Evolutionary conservation across 768 basidiomycete species (phyloP), one percentile per base, ranked within the genome.

Genomic region (Phylloporus sp.): DNA sequence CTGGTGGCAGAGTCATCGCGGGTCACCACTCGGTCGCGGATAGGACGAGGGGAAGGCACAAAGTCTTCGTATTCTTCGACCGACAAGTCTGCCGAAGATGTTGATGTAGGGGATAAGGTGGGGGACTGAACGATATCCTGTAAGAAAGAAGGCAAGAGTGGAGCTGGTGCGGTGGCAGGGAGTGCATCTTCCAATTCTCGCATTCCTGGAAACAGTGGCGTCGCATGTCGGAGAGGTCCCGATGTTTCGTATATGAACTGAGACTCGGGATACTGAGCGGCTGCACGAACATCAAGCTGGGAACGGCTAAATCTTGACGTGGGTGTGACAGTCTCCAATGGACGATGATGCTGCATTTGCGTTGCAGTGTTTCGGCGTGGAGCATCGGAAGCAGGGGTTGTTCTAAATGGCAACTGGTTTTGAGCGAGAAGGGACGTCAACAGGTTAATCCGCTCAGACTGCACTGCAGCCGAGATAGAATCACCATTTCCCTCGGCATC

Each of bases 401-500:
- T 43, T 35, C 61, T 50, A 8, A 61, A 59, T 47, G 68, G 61
- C 23, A 65, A 53, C 56, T 82, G 78, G 16, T 78, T 78, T 61
- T 82, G 81, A 2, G 81, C 70, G 46, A 91, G 80, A 38, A 90
- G 84, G 45, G 84, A 81, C 2, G 88, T 86, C 45, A 92, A 77
- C 18, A 91, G 75, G 23, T 85, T 84, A 57, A 92, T 90, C 48
- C 90, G 82, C 63, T 91, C 90, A 15, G 87, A 84, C 68, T 92
- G 90, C 38, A 91, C 88, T 22, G 87, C 86, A 32, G 85, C 79
- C 40, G 88, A 90, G 61, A 91, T 88, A 4, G 88, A 91, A 66
- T 92, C 90, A 4, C 88, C 88, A 59, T 92, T 91, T 2, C 90
- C 90, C 63, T 92, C 90, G 12, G 90, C 90, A 57, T 91, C 88